phyloP scores from a whole-genome alignment of 495 filamentous ascomycete species.

The Aspergillus egyptiacus region DNA sequence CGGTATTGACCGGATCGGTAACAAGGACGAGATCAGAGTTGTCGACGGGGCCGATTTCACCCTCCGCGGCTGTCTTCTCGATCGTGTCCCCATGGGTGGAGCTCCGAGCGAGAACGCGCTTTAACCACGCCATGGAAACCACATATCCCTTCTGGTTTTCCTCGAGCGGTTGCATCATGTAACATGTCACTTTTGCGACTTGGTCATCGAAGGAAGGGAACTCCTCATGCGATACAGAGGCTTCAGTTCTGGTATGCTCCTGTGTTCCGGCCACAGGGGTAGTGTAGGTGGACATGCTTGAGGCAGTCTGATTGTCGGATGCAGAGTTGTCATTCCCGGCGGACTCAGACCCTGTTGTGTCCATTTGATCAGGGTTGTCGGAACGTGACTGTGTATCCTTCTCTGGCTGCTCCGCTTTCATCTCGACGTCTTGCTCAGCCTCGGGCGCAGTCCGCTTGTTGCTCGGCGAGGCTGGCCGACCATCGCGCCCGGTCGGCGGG shows the following conservation, averaged over 20 bases:
- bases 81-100: conserved; percentile 47
- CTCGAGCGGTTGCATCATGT: conserved; percentile 44
- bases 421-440: conserved; percentile 36
- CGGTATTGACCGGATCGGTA: conserved; percentile 31
- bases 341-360: conserved; percentile 21
- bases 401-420: conserved; percentile 16
- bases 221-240: conserved; percentile 13
- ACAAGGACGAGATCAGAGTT: conserved; percentile 62
- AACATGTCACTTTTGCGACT: conserved; percentile 58
- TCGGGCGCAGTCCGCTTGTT: conserved; percentile 49
- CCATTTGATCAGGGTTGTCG: conserved; percentile 18
- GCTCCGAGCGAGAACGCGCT: conserved; percentile 63
- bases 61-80: conserved; percentile 56
- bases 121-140: conserved; percentile 74
- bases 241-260: conserved; percentile 15
- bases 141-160: conserved; percentile 73
- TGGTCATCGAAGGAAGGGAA: conserved; percentile 70
- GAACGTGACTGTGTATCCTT: conserved; percentile 21
- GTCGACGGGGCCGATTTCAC: conserved; percentile 74
- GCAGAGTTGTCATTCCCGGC: conserved; percentile 16
- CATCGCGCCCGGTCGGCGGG: conserved; percentile 22
- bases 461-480: conserved; percentile 46
- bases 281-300: conserved; percentile 28
- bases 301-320: conserved; percentile 26
- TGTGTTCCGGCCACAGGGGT: conserved; percentile 15